phyloP scores from a whole-genome alignment of 129 eudicot genomes.

The Chrysanthemum lavandulifolium region DNA sequence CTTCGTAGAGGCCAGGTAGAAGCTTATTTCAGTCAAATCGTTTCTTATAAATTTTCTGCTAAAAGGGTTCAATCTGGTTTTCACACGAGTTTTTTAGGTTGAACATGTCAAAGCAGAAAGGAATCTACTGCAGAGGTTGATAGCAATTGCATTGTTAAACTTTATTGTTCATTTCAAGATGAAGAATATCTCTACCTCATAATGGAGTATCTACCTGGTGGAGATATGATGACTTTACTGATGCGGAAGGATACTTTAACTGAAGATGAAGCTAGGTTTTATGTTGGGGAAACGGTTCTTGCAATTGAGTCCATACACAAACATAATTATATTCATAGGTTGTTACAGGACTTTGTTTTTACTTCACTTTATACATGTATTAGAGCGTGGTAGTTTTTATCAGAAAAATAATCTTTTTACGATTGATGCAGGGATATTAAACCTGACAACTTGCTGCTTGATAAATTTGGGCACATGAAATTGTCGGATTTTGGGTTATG shows the following conservation, averaged over 20 bases:
- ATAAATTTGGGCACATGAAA: constrained; percentile 93
- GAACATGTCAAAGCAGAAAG: constrained; percentile 99
- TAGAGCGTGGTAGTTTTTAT: not conserved
- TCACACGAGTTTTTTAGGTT: constrained; percentile 46
- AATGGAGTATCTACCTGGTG: constrained; percentile 98
- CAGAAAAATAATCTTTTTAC: constrained; percentile 13
- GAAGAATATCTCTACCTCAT: constrained; percentile 88
- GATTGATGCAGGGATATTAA: constrained; percentile 79
- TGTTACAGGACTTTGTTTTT: constrained; percentile 18
- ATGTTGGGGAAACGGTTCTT: constrained; percentile 90
- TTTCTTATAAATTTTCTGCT: not conserved
- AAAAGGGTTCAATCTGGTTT: constrained; percentile 13
- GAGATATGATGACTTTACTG: constrained; percentile 96
- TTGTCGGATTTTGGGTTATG: constrained; percentile 97
- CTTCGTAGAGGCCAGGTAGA: constrained; percentile 95
- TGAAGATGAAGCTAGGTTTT: constrained; percentile 89
- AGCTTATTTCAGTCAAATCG: constrained; percentile 6
- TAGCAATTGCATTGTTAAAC: constrained; percentile 95
- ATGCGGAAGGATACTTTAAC: constrained; percentile 92
- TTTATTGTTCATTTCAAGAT: constrained; percentile 95
- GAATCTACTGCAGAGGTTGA: constrained; percentile 92
- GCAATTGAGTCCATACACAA: constrained; percentile 94
- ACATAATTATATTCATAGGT: constrained; percentile 98
- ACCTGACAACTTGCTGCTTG: constrained; percentile 95
- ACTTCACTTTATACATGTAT: not conserved